Percentiles rank a stretch among this genome's conserved stretches.
Evolutionary conservation across 345 rosid genomes (phyloP).

Genomic region (Geranium brycei): DNA sequence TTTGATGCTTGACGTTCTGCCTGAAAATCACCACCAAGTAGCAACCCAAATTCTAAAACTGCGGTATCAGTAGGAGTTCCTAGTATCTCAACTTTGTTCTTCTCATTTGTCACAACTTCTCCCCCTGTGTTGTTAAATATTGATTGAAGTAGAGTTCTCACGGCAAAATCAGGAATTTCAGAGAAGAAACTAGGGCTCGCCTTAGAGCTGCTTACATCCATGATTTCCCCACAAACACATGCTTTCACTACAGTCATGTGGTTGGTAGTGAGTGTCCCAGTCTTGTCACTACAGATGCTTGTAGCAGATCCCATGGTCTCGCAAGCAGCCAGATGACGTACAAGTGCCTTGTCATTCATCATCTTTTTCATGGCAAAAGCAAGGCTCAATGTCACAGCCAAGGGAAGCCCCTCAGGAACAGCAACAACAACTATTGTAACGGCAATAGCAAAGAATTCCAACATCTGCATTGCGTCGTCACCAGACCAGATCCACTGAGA

Average conservation of each 20-base stretch:
- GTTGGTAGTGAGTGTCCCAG: conserved; percentile 84
- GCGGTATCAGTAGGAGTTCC: conserved; percentile 96
- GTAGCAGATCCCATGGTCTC: conserved; percentile 96
- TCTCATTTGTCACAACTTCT: conserved; percentile 53
- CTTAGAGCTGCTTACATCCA: conserved; percentile 33
- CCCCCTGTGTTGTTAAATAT: conserved; percentile 83
- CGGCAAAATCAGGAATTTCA: conserved; percentile 41
- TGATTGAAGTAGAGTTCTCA: conserved; percentile 53
- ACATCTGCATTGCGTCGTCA: conserved; percentile 50
- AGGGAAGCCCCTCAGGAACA: conserved; percentile 85
- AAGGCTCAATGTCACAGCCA: conserved; percentile 89
- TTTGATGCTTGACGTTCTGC: conserved; percentile 36
- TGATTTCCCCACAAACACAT: conserved; percentile 48
- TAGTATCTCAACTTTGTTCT: conserved; percentile 55
- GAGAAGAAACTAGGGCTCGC: conserved; percentile 28
- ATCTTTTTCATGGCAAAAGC: conserved; percentile 92
- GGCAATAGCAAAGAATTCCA: conserved; percentile 67
- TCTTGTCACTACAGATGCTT: conserved; percentile 78
- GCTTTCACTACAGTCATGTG: conserved; percentile 75
- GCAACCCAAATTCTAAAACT: conserved; percentile 69
- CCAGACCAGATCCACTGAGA: conserved; percentile 52
- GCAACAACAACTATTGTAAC: conserved; percentile 93
- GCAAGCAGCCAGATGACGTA: conserved; percentile 78
- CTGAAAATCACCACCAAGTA: conserved; percentile 66
- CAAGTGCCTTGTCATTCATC: conserved; percentile 89